Evolutionary conservation across 306 rosid species (phyloP), one percentile per base, ranked within the genome.

Genomic region (Gastrolobium villosum): DNA sequence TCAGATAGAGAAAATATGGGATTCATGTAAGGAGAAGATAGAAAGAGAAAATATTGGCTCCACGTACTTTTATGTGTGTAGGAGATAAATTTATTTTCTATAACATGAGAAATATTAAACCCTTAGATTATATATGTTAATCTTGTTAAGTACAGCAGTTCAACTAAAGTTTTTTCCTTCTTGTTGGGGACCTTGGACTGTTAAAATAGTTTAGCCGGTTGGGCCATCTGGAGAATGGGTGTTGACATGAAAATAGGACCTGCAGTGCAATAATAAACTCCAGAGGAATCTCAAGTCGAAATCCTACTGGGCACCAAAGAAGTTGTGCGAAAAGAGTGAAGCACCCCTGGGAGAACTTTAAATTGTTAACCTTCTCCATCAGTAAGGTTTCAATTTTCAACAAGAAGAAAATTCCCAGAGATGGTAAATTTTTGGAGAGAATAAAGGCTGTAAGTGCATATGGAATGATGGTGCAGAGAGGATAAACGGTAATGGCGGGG

Each of bases 341-440:
- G 15, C 13, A 14, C 43, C 44, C 10, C 41, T 35, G 0, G 3
- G 26, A 32, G 61, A 4, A 62, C 48, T 35, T 46, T 32, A 3
- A 13, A n/a, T 70, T 70, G 34, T 14, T 50, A 49, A 50, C 7
- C 30, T 52, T 70, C 36, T 6, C 4, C 1, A 43, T 41, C 55
- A 32, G 6, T 32, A 64, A 39, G 20, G 67, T 66, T 72, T 77
- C 11, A 31, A 41, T 55, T 66, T 72, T 77, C 11, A 31, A 41
- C 65, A 26, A 13, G 30, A 64, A 28, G n/a, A 61, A 63, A 75
- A 62, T n/a, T 65, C 9, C 10, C 26, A 49, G 79, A 13, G 41
- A 40, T 65, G 5, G 55, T 13, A 65, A 35, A 26, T 13, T 28
- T n/a, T 40, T 65, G 13, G 26, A 77, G 35, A 7, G 57, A 11